A percentile compares a stretch with the other conserved stretches of the same genome.
Conservation (phyloP, 2,329 filamentous ascomycete species). For the Basipetospora chlamydospora region DNA sequence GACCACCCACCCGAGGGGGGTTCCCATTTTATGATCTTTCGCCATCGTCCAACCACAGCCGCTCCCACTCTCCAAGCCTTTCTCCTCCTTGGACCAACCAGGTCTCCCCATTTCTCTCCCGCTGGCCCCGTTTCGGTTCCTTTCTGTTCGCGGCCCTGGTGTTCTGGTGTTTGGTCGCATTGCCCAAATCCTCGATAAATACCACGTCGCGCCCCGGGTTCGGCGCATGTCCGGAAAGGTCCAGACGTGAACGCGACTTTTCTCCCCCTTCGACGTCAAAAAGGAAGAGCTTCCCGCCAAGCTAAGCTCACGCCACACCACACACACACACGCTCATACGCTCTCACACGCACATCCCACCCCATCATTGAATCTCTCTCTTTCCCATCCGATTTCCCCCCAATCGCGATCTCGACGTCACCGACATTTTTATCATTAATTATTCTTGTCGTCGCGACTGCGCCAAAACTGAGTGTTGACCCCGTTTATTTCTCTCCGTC, state of each 20-base stretch:
- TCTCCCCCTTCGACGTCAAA: conserved; percentile 5
- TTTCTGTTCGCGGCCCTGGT: neutral
- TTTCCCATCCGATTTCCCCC: too few relatives aligned
- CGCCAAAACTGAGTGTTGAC: too few relatives aligned
- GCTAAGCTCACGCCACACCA: neutral
- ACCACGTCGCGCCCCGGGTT: conserved; percentile 10
- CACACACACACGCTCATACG: neutral
- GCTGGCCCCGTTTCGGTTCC: neutral
- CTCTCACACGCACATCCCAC: too few relatives aligned
- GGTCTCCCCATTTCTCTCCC: neutral
- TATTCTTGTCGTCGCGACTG: too few relatives aligned
- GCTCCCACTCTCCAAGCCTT: neutral
- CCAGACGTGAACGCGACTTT: conserved; percentile 11
- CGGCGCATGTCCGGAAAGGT: too few relatives aligned
- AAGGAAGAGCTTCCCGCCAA: conserved; percentile 2
- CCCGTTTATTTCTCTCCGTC: neutral
- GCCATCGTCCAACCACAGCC: too few relatives aligned
- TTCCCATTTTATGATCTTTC: too few relatives aligned
- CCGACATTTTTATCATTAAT: too few relatives aligned
- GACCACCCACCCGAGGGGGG: too few relatives aligned
- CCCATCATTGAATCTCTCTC: too few relatives aligned
- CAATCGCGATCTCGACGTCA: too few relatives aligned
- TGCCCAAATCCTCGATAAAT: conserved; percentile 9
- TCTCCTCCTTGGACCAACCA: conserved; percentile 4
- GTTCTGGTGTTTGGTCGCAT: conserved; percentile 2